Conservation (phyloP, 768 basidiomycete genomes). For the Asterophora lycoperdoides region DNA sequence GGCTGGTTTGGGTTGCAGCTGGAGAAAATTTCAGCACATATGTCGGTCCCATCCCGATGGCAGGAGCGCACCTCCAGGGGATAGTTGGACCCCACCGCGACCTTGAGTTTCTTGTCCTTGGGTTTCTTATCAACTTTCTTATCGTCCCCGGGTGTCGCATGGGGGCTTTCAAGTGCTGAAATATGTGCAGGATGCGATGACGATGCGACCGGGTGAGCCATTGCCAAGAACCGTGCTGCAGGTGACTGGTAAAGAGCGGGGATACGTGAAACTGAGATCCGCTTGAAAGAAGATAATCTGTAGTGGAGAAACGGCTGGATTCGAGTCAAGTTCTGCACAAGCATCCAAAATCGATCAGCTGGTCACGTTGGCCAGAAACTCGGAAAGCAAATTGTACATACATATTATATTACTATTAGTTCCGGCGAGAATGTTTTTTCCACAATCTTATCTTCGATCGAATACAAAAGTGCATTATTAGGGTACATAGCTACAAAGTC, state of each 20-base stretch:
- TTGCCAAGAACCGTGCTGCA: slow-evolving; percentile 32
- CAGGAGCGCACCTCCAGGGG: slow-evolving; percentile 58
- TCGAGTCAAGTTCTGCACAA: slow-evolving; percentile 30
- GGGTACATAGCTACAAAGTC: background rate
- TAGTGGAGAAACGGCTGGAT: slow-evolving; percentile 27
- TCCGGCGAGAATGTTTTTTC: background rate
- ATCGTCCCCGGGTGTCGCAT: slow-evolving; percentile 21
- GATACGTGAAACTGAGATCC: slow-evolving; percentile 19
- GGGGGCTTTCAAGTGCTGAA: slow-evolving; percentile 42
- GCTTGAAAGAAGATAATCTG: slow-evolving; percentile 29
- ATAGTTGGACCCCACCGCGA: slow-evolving; percentile 37
- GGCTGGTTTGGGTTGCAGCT: slow-evolving; percentile 80
- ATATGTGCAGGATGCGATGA: slow-evolving; percentile 49
- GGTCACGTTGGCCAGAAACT: slow-evolving; percentile 29
- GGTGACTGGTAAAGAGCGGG: slow-evolving; percentile 11
- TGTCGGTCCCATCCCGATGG: background rate
- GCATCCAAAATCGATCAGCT: slow-evolving; percentile 36
- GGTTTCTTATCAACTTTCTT: slow-evolving; percentile 23
- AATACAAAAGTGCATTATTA: too few relatives aligned
- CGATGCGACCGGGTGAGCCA: slow-evolving; percentile 54
- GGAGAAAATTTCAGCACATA: slow-evolving; percentile 12
- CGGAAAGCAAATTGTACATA: background rate
- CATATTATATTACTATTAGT: too few relatives aligned
- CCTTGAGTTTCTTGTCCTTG: slow-evolving; percentile 46
- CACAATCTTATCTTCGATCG: slow-evolving; percentile 5